Conservation (phyloP, 768 basidiomycete species). For the Panaeolus cyanescens region DNA sequence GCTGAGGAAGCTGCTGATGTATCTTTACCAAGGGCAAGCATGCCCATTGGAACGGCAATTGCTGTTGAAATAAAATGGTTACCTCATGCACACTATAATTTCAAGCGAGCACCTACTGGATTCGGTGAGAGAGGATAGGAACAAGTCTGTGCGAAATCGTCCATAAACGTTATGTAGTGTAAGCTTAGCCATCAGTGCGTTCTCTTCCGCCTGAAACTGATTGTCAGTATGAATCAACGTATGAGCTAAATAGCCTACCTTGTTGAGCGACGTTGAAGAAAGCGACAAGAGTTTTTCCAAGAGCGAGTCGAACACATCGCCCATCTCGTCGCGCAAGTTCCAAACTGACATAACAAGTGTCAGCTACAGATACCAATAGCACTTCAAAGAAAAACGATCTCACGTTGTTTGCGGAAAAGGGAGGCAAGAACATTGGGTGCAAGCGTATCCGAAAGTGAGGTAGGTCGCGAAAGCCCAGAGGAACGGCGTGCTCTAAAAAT, state of each 20-base stretch:
- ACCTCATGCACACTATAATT: neutral
- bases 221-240: neutral
- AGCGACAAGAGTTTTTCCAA: conserved; percentile 60
- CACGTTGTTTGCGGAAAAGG: conserved; percentile 70
- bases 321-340: conserved; percentile 59
- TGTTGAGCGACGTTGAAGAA: conserved; percentile 56
- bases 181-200: conserved; percentile 74
- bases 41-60: conserved; percentile 82
- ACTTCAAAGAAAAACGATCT: conserved; percentile 23
- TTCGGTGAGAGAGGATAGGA: conserved; percentile 87
- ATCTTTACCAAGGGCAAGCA: conserved; percentile 47
- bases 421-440: conserved; percentile 62
- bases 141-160: conserved; percentile 83
- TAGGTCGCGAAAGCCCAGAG: conserved; percentile 33
- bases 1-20: conserved; percentile 46
- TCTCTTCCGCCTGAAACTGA: conserved; percentile 65
- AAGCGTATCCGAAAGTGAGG: conserved; percentile 44
- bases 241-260: conserved; percentile 39
- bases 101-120: conserved; percentile 62
- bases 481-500: conserved; percentile 46
- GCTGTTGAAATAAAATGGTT: conserved; percentile 42
- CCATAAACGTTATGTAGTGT: conserved; percentile 76
- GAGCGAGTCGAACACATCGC: conserved; percentile 51
- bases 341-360: conserved; percentile 47
- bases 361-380: neutral